Evolutionary conservation across 768 basidiomycete species (phyloP).

Genomic region (Cubamyces lactineus): DNA sequence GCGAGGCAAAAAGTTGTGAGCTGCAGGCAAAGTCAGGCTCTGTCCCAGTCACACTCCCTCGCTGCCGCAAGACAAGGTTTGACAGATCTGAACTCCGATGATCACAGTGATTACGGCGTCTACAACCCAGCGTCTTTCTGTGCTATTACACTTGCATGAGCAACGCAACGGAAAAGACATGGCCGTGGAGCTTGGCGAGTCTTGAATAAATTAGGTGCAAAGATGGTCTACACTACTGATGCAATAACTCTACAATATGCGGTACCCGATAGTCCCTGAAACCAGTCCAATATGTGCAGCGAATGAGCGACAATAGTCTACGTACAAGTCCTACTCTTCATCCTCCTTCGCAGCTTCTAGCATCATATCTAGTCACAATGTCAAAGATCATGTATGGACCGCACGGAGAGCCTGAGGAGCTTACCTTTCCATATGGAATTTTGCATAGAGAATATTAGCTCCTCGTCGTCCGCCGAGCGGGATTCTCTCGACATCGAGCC

Average conservation of each 20-base stretch:
- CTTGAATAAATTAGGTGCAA: conserved; percentile 24
- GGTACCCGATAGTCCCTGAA: conserved; percentile 10
- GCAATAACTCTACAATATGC: conserved; percentile 26
- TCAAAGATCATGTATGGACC: background rate
- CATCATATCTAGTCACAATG: conserved; percentile 42
- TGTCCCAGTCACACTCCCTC: conserved; percentile 6
- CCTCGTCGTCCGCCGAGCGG: conserved; percentile 35
- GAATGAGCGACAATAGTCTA: conserved; percentile 16
- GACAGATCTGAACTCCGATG: conserved; percentile 7
- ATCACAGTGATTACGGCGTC: background rate
- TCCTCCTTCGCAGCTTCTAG: conserved; percentile 51
- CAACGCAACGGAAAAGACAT: background rate
- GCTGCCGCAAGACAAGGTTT: conserved; percentile 8
- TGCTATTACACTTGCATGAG: background rate
- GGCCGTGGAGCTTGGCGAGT: background rate
- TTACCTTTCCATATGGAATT: conserved; percentile 75
- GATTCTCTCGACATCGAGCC: conserved; percentile 30
- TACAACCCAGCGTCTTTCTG: background rate
- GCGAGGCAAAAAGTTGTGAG: conserved; percentile 18
- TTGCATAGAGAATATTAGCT: conserved; percentile 61
- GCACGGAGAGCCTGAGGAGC: conserved; percentile 27
- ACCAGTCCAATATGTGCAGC: conserved; percentile 13
- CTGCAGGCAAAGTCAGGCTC: conserved; percentile 12
- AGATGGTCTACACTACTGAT: conserved; percentile 26
- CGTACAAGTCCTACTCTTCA: conserved; percentile 13